Conservation (phyloP, 129 eudicot genomes). For the Ambrosia artemisiifolia region DNA sequence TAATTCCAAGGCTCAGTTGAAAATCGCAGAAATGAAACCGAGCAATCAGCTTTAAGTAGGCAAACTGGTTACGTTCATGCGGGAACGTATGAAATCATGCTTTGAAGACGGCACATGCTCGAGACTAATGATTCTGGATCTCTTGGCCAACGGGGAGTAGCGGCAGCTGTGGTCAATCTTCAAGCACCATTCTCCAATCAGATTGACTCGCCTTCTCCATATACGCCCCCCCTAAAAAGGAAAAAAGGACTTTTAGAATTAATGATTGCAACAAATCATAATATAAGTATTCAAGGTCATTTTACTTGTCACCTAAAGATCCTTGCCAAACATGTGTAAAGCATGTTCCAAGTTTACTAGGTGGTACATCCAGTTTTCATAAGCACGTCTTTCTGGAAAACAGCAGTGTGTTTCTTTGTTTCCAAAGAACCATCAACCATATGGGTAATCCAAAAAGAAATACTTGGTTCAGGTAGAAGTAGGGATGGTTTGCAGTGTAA, state of each 20-base stretch:
- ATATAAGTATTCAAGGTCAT: neutral
- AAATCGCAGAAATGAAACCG: no score
- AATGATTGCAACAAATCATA: neutral
- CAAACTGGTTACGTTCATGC: no score
- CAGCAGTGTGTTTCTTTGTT: neutral
- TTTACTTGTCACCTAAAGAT: neutral
- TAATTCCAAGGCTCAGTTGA: no score
- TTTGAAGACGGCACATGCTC: neutral
- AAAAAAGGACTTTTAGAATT: neutral
- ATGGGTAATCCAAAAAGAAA: no score
- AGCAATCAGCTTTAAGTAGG: no score
- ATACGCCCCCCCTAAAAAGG: neutral
- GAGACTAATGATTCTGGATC: neutral
- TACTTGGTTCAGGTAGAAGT: no score
- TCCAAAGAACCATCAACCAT: no score
- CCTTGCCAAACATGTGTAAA: neutral
- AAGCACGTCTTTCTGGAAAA: neutral
- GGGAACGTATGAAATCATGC: neutral
- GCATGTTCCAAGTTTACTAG: neutral
- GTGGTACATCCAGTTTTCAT: neutral
- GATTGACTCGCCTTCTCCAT: neutral
- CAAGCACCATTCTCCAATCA: neutral
- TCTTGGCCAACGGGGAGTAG: neutral
- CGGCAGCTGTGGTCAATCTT: neutral
- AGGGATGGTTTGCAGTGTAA: no score